These are phyloP conservation scores for Datisca glomerata DNA, from an alignment of 306 rosid genomes.

Conservation along the genomic window DNA sequence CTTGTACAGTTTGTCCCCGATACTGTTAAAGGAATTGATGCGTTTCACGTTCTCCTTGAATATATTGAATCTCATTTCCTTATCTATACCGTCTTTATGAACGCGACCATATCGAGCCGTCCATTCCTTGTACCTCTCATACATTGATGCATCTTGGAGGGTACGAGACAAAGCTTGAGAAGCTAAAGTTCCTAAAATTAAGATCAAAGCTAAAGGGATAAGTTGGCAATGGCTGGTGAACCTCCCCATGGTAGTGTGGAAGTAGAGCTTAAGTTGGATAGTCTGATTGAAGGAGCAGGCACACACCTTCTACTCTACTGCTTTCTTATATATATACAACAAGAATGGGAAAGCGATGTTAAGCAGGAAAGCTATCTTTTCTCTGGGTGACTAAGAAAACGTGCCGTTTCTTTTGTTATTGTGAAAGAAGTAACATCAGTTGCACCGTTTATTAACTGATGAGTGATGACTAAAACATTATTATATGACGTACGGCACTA, in stretches of 20 bases:
- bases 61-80: conserved; percentile 19
- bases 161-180: conserved; percentile 21
- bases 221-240: conserved; percentile 2
- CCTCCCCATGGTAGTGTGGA: conserved; percentile 28
- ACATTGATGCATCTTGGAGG: conserved; percentile 21
- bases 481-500: too few relatives aligned
- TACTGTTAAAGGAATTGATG: conserved; percentile 17
- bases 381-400: too few relatives aligned
- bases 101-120: conserved; percentile 14
- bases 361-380: too few relatives aligned
- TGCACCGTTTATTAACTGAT: too few relatives aligned
- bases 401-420: too few relatives aligned
- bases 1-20: conserved; percentile 22
- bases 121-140: conserved; percentile 27
- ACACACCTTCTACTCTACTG: too few relatives aligned
- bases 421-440: too few relatives aligned
- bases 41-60: conserved; percentile 20
- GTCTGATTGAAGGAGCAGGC: too few relatives aligned
- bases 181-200: conserved; percentile 16
- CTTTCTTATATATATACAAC: too few relatives aligned
- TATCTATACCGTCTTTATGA: conserved; percentile 12
- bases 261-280: too few relatives aligned
- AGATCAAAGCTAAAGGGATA: conserved; percentile 9
- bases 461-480: too few relatives aligned
- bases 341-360: too few relatives aligned